A percentile compares a stretch with the other conserved stretches of the same genome.
phyloP scores from a whole-genome alignment of 345 rosid species.

The Citrus australasica region DNA sequence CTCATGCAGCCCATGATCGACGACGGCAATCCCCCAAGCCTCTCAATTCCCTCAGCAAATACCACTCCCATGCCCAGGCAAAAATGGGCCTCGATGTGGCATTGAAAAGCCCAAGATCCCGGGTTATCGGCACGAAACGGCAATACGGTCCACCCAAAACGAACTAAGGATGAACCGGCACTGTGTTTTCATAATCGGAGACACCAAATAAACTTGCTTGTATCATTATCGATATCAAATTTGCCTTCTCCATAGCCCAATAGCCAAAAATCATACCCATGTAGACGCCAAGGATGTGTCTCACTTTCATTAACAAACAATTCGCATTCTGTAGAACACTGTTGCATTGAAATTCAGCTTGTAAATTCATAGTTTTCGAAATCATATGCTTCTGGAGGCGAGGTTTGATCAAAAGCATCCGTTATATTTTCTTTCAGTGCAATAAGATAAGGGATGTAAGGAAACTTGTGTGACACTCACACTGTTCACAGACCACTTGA shows the following conservation, averaged over 20 bases:
- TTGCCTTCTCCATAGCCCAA: slow-evolving; percentile 63
- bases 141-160: slow-evolving; percentile 64
- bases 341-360: slow-evolving; percentile 44
- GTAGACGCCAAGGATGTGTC: slow-evolving; percentile 87
- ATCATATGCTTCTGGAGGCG: slow-evolving; percentile 43
- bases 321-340: slow-evolving; percentile 71
- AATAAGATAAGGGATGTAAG: slow-evolving; percentile 57
- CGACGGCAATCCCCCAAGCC: slow-evolving; percentile 46
- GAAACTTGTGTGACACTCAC: slow-evolving; percentile 44
- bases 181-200: slow-evolving; percentile 83
- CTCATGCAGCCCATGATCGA: slow-evolving; percentile 62
- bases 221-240: slow-evolving; percentile 43
- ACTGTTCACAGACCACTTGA: slow-evolving; percentile 61
- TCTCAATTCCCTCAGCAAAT: slow-evolving; percentile 51
- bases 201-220: slow-evolving; percentile 41
- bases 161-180: slow-evolving; percentile 51
- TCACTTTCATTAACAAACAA: slow-evolving; percentile 36
- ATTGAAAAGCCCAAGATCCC: slow-evolving; percentile 69
- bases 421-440: slow-evolving; percentile 45
- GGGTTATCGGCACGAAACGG: slow-evolving; percentile 64
- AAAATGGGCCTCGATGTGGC: slow-evolving; percentile 72
- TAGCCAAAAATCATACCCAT: slow-evolving; percentile 90
- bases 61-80: slow-evolving; percentile 73
- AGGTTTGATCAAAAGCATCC: slow-evolving; percentile 34
- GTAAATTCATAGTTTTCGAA: slow-evolving; percentile 29